Evolutionary conservation across 169 alveolate species (phyloP).

Genomic region (Eimeria necatrix): DNA sequence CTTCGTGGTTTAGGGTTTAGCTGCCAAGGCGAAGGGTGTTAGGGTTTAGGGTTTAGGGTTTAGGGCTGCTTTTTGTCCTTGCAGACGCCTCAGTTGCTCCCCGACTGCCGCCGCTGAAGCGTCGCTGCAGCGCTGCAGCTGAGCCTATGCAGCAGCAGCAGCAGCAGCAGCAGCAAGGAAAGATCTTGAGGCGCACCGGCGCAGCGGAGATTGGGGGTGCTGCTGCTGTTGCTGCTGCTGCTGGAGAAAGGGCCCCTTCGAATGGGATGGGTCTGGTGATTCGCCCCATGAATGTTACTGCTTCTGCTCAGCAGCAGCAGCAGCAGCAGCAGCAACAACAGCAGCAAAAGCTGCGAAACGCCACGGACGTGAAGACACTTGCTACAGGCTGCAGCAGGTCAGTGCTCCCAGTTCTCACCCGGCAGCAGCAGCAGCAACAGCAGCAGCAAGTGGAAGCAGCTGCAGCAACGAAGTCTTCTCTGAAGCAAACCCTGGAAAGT

Average conservation of each 20-base stretch:
- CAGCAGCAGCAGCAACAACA: not conserved
- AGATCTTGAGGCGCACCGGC: not conserved
- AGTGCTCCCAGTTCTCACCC: not conserved
- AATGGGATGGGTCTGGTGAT: not conserved
- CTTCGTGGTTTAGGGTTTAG: not conserved
- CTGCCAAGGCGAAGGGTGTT: not conserved
- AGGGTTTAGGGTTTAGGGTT: not conserved
- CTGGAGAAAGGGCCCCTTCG: not conserved
- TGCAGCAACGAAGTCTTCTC: not conserved
- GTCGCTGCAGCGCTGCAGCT: conserved; percentile 29
- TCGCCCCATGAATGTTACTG: conserved; percentile 1
- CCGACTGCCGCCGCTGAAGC: conserved; percentile 30
- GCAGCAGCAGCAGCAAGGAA: conserved; percentile 13
- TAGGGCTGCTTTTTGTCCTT: not conserved
- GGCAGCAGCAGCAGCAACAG: conserved; percentile 27
- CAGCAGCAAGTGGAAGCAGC: not conserved
- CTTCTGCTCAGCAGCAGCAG: not conserved
- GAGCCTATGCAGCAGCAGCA: not conserved
- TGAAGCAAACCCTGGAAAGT: conserved; percentile 24
- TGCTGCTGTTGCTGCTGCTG: conserved; percentile 14
- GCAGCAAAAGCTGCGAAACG: not conserved
- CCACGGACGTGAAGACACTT: not conserved
- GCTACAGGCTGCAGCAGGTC: not conserved
- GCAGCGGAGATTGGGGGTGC: not conserved
- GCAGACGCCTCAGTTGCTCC: not conserved